Conservation (phyloP, 148 eudicot species). For the Talinum fruticosum region DNA sequence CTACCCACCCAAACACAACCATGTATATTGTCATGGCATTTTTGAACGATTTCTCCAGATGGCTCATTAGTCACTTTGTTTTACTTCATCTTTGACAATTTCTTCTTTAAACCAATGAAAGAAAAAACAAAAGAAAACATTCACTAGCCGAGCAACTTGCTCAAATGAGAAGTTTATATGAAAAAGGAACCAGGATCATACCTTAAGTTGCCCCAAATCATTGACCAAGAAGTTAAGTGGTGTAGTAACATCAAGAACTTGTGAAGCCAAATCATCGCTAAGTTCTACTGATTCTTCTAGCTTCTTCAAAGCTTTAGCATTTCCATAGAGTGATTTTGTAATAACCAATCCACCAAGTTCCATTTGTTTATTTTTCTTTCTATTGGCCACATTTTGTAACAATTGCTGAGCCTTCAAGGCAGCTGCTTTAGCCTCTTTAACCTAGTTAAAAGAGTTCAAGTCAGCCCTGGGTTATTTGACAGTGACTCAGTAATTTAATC, state of each 20-base stretch:
- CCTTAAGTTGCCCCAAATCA: slow-evolving; percentile 94
- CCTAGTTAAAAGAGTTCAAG: slow-evolving; percentile 38
- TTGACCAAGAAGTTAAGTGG: slow-evolving; percentile 83
- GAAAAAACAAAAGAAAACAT: too few relatives aligned
- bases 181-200: slow-evolving; percentile 13
- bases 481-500: too few relatives aligned
- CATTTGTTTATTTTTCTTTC: slow-evolving; percentile 65
- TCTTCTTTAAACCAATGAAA: too few relatives aligned
- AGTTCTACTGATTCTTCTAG: slow-evolving; percentile 32
- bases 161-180: too few relatives aligned
- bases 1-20: too few relatives aligned
- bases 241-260: slow-evolving; percentile 73
- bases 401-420: slow-evolving; percentile 91
- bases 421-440: slow-evolving; percentile 68
- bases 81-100: too few relatives aligned
- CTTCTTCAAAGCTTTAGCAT: slow-evolving; percentile 52
- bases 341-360: slow-evolving; percentile 72
- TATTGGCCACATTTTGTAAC: slow-evolving; percentile 67
- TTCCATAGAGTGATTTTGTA: slow-evolving; percentile 75
- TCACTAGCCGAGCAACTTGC: too few relatives aligned
- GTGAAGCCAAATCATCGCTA: slow-evolving; percentile 58
- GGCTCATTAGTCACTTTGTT: too few relatives aligned
- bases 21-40: too few relatives aligned
- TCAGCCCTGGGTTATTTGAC: not conserved
- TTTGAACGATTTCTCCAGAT: too few relatives aligned